phyloP scores from a whole-genome alignment of 2,329 filamentous ascomycete genomes.

The Colletotrichum theobromicola region DNA sequence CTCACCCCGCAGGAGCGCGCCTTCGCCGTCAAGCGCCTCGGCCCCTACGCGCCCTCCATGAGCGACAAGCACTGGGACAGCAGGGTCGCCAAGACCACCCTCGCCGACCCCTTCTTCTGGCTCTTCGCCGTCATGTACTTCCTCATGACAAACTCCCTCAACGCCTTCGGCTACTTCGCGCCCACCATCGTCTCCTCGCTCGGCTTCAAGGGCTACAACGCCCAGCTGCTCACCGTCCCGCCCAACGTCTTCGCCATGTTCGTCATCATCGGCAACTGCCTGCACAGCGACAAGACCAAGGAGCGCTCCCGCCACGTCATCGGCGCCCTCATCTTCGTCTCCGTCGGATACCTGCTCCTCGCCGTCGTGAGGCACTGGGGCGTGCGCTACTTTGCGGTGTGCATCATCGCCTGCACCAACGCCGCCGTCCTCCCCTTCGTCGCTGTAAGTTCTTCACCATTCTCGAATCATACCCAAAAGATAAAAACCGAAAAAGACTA shows the following conservation, averaged over 20 bases:
- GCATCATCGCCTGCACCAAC: conserved; percentile 37
- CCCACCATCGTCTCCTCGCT: conserved; percentile 39
- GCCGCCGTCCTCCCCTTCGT: conserved; percentile 36
- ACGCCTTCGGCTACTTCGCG: conserved; percentile 39
- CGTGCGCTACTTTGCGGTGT: conserved; percentile 34
- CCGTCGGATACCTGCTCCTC: conserved; percentile 32
- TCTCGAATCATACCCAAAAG: no score
- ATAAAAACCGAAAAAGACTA: neutral
- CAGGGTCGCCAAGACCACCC: conserved; percentile 33
- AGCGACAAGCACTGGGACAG: conserved; percentile 38
- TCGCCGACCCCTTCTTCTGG: conserved; percentile 38
- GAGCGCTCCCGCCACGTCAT: conserved; percentile 36
- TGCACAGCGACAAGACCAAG: conserved; percentile 35
- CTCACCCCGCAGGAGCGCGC: conserved; percentile 36
- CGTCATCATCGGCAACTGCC: conserved; percentile 34
- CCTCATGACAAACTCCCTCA: conserved; percentile 38
- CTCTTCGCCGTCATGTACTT: conserved; percentile 34
- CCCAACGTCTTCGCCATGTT: conserved; percentile 41
- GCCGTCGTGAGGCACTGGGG: conserved; percentile 34
- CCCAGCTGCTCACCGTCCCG: conserved; percentile 40
- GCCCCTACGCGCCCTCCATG: conserved; percentile 36
- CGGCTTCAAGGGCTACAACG: conserved; percentile 35
- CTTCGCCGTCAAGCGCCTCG: conserved; percentile 38
- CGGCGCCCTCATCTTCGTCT: conserved; percentile 31
- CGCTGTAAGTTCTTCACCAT: conserved; percentile 30